Conservation (phyloP, 2,329 filamentous ascomycete species). For the Drechslera avenae region DNA sequence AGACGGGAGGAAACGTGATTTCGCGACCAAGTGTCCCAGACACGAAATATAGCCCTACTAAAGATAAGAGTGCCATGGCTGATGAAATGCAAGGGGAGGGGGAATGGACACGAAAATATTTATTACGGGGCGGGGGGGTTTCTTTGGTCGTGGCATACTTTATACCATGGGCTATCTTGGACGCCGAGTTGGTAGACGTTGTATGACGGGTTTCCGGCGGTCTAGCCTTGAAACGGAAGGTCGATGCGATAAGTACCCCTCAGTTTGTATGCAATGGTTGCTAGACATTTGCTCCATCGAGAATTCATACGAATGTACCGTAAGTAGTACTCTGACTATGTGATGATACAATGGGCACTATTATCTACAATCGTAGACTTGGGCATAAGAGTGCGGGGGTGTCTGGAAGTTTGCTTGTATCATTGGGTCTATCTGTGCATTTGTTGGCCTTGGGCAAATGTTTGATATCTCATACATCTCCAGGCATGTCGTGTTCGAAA, state of each 20-base stretch:
- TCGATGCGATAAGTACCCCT: constrained; percentile 18
- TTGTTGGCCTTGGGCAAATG: no score
- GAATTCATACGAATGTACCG: not conserved
- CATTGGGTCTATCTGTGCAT: no score
- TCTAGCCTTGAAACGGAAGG: constrained; percentile 15
- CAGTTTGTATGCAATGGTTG: constrained; percentile 8
- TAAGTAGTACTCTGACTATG: no score
- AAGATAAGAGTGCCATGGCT: constrained; percentile 4
- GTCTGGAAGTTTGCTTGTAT: no score
- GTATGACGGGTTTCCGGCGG: constrained; percentile 1
- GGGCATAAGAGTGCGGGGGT: no score
- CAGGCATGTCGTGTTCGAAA: no score
- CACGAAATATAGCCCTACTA: not conserved
- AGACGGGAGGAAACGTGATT: constrained; percentile 52
- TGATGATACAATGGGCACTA: no score
- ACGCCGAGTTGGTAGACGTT: not conserved
- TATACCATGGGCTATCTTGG: constrained; percentile 4
- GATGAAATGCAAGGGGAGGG: not conserved
- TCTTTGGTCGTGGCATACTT: no score
- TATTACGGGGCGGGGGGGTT: no score
- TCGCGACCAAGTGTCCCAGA: constrained; percentile 39
- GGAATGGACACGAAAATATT: no score
- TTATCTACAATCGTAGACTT: no score
- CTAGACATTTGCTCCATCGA: constrained; percentile 8
- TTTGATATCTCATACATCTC: no score